Evolutionary conservation across 2,329 filamentous ascomycete species (phyloP).

Genomic region (Colletotrichum costaricense): DNA sequence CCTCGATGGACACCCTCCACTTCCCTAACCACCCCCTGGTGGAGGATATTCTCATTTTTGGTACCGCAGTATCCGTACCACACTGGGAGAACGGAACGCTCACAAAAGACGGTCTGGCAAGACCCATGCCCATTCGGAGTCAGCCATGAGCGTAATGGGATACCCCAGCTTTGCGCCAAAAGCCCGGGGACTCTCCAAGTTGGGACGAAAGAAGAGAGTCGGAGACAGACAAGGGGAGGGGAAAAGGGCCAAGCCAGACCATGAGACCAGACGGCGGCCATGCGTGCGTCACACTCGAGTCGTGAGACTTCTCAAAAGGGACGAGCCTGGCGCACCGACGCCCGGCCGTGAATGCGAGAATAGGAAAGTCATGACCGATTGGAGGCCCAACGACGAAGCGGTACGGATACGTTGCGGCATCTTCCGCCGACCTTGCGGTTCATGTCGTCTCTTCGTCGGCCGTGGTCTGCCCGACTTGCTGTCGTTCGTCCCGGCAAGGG

Average conservation of each 20-base stretch:
- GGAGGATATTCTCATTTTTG: conserved; percentile 24
- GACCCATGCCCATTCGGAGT: conserved; percentile 11
- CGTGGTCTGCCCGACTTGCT: background rate
- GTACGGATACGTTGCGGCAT: conserved; percentile 5
- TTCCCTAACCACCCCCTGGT: background rate
- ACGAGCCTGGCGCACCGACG: background rate
- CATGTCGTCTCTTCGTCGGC: conserved; percentile 26
- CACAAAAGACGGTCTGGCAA: conserved; percentile 29
- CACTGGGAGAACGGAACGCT: background rate
- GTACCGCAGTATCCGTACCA: background rate
- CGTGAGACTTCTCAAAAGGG: conserved; percentile 8
- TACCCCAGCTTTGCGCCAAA: conserved; percentile 17
- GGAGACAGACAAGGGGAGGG: background rate
- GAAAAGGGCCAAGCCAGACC: conserved; percentile 5
- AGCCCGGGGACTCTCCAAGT: conserved; percentile 3
- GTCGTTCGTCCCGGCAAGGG: conserved; percentile 21
- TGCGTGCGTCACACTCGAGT: conserved; percentile 22
- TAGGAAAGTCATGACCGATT: conserved; percentile 21
- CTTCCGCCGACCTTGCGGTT: conserved; percentile 22
- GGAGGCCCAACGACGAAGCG: background rate
- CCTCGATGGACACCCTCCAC: background rate
- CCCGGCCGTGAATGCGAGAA: background rate
- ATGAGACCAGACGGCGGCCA: conserved; percentile 31
- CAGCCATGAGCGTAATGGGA: conserved; percentile 6
- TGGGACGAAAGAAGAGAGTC: conserved; percentile 17